Evolutionary conservation across 768 basidiomycete genomes (phyloP).

Genomic region (Collybiopsis luxurians): DNA sequence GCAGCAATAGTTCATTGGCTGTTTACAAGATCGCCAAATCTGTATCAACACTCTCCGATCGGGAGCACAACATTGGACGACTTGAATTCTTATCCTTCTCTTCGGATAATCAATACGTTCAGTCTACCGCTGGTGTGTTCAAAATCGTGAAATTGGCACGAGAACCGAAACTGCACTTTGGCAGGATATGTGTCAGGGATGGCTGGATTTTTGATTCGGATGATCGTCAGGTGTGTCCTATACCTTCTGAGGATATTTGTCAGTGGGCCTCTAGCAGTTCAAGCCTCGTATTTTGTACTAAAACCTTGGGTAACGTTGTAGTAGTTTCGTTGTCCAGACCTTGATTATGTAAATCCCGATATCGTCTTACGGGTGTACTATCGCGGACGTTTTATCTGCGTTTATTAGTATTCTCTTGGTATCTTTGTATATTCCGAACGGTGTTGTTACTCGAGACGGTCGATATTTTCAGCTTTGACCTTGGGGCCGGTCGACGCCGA

Average conservation of each 20-base stretch:
- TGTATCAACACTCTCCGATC: not conserved
- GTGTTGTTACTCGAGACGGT: too few relatives aligned
- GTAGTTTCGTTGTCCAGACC: not conserved
- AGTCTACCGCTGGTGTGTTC: not conserved
- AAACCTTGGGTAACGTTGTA: not conserved
- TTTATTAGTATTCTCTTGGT: too few relatives aligned
- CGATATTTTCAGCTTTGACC: too few relatives aligned
- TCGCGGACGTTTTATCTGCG: too few relatives aligned
- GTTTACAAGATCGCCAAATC: not conserved
- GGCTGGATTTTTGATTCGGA: slow-evolving; percentile 3
- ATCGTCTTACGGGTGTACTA: too few relatives aligned
- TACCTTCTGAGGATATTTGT: not conserved
- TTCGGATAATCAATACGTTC: not conserved
- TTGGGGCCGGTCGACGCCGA: too few relatives aligned
- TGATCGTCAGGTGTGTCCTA: not conserved
- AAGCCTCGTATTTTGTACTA: not conserved
- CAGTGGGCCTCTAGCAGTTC: not conserved
- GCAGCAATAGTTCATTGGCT: not conserved
- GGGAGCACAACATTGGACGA: too few relatives aligned
- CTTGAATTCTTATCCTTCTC: not conserved
- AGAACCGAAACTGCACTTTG: not conserved
- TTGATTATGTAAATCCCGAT: not conserved
- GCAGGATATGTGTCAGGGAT: not conserved
- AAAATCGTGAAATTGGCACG: not conserved
- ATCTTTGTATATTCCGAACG: too few relatives aligned